Conservation (phyloP, 1,284 basidiomycete genomes). For the Trichosporon faecale region DNA sequence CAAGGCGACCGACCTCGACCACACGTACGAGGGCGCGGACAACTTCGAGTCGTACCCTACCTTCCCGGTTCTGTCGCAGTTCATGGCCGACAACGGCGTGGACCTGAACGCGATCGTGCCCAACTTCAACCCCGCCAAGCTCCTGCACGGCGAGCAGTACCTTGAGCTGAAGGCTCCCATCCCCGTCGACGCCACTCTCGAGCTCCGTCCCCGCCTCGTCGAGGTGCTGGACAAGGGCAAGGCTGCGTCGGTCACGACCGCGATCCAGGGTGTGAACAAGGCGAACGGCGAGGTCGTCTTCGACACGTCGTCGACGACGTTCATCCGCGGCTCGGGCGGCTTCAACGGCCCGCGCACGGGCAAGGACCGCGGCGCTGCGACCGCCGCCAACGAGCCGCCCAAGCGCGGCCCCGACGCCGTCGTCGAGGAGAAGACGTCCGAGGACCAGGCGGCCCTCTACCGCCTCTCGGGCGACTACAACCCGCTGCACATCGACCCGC, state of each 20-base stretch:
- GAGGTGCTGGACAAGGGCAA: constrained; percentile 65
- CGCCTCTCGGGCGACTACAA: constrained; percentile 86
- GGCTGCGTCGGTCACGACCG: constrained; percentile 77
- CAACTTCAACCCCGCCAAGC: constrained; percentile 90
- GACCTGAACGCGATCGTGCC: constrained; percentile 78
- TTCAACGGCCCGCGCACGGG: constrained; percentile 86
- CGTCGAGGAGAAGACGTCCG: constrained; percentile 77
- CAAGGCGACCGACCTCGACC: constrained; percentile 84
- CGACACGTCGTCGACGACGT: constrained; percentile 88
- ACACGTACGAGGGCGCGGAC: constrained; percentile 86
- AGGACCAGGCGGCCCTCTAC: constrained; percentile 84
- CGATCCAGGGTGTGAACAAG: constrained; percentile 77
- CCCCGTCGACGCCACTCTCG: constrained; percentile 78
- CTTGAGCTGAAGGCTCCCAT: constrained; percentile 82
- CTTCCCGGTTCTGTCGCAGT: constrained; percentile 95
- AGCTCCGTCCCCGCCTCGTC: constrained; percentile 64
- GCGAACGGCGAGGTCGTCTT: constrained; percentile 75
- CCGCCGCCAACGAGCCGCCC: constrained; percentile 78
- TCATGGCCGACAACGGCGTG: constrained; percentile 62
- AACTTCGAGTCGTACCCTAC: constrained; percentile 82
- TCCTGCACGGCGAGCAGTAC: constrained; percentile 98
- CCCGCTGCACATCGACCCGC: constrained; percentile 88
- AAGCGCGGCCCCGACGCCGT: constrained; percentile 78
- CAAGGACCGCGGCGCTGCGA: constrained; percentile 83
- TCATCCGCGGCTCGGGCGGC: constrained; percentile 90